Evolutionary conservation across 352 stramenopile species (phyloP).

Genomic region (Pythium brachiatum): DNA sequence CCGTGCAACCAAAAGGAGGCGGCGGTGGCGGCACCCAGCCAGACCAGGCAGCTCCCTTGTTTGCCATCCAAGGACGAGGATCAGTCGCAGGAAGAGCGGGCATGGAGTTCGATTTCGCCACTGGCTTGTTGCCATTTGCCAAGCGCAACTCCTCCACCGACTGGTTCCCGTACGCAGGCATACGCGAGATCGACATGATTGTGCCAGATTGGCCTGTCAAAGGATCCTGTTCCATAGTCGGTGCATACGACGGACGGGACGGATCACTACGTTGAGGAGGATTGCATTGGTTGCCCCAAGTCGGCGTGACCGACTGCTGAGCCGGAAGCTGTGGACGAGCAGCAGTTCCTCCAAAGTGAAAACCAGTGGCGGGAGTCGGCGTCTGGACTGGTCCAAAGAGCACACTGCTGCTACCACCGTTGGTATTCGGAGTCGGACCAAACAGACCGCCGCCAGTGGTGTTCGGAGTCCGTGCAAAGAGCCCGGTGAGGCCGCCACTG

Average conservation of each 20-base stretch:
- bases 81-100: no score
- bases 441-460: no score
- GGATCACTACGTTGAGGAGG: neutral
- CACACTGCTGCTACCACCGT: neutral
- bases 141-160: conserved; percentile 6
- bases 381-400: neutral
- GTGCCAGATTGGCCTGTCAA: neutral
- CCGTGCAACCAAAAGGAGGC: no score
- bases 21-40: no score
- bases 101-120: no score
- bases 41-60: neutral
- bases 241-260: neutral
- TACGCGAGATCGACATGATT: conserved; percentile 4
- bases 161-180: conserved; percentile 1
- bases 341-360: neutral
- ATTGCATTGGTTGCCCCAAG: neutral
- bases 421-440: no score
- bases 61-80: neutral
- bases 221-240: neutral
- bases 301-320: neutral
- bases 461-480: no score
- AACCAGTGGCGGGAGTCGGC: neutral
- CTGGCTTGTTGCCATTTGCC: neutral
- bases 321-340: neutral
- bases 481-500: no score